Evolutionary conservation across 371 early-diverging fungal genomes (phyloP).

Genomic region (Syncephalastrum racemosum): DNA sequence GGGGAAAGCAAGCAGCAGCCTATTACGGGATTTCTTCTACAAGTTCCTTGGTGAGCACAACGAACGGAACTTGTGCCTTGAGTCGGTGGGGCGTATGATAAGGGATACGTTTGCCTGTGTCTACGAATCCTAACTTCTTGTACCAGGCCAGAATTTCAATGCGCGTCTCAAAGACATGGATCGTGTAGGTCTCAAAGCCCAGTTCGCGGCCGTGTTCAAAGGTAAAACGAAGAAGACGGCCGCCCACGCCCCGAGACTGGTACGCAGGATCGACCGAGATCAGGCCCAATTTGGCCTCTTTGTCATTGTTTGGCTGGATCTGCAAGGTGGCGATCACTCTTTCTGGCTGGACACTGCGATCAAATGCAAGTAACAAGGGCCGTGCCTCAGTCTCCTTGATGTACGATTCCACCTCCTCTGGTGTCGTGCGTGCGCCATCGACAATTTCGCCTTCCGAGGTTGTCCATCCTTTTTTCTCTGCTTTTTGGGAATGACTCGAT

Average conservation of each 20-base stretch:
- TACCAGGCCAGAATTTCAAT: slow-evolving; percentile 55
- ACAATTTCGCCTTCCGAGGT: slow-evolving; percentile 29
- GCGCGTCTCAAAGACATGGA: slow-evolving; percentile 53
- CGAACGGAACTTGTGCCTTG: too few species aligned
- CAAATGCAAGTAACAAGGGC: slow-evolving; percentile 5
- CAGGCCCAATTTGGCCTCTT: slow-evolving; percentile 43
- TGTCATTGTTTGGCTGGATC: slow-evolving; percentile 19
- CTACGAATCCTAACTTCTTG: slow-evolving; percentile 49
- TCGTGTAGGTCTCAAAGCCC: slow-evolving; percentile 34
- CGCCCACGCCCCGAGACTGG: slow-evolving; percentile 58
- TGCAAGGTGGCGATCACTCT: slow-evolving; percentile 42
- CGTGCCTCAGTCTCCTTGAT: slow-evolving; percentile 15
- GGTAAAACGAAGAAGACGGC: slow-evolving; percentile 48
- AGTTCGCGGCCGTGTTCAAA: slow-evolving; percentile 34
- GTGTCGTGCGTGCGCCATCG: slow-evolving; percentile 29
- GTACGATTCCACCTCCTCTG: slow-evolving; percentile 20
- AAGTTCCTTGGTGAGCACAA: too few species aligned
- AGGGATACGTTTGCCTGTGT: slow-evolving; percentile 44
- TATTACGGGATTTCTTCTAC: too few species aligned
- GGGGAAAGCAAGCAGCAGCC: too few species aligned
- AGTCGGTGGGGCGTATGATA: too few species aligned
- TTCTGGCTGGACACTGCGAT: slow-evolving; percentile 12
- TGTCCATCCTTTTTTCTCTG: slow-evolving; percentile 33
- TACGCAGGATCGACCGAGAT: slow-evolving; percentile 50
- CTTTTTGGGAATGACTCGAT: not conserved